These are phyloP conservation scores for Liriodendron chinense DNA, from an alignment of 164 flowering plant genomes.

Conservation along the genomic window DNA sequence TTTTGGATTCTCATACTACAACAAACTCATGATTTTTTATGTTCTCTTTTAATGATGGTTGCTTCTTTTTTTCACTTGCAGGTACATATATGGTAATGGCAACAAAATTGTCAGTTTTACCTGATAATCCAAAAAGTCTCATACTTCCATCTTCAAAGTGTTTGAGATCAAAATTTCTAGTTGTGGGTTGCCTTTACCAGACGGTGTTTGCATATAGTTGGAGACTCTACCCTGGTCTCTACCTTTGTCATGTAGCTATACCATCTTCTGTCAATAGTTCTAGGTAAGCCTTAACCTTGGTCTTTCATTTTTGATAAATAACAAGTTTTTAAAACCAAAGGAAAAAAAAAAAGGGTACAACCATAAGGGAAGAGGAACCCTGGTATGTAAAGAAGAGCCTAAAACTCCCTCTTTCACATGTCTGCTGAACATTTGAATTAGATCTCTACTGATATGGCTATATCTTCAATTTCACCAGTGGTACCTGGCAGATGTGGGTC, in stretches of 20 bases:
- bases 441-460: background rate
- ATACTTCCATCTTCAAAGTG: conserved; percentile 8
- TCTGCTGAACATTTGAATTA: background rate
- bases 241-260: conserved; percentile 20
- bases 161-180: conserved; percentile 24
- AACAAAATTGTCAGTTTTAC: conserved; percentile 12
- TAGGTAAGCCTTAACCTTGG: conserved; percentile 21
- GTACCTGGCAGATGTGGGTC: background rate
- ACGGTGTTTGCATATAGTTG: conserved; percentile 20
- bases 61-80: conserved; percentile 6
- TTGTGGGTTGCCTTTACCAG: conserved; percentile 21
- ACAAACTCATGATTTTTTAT: background rate
- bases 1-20: too few species aligned
- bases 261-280: conserved; percentile 19
- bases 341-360: background rate
- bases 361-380: background rate
- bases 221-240: conserved; percentile 21
- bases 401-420: background rate
- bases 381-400: background rate
- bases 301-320: background rate
- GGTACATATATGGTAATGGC: conserved; percentile 22
- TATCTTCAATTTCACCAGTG: background rate
- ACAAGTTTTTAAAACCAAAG: background rate
- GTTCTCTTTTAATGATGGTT: background rate
- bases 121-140: conserved; percentile 13